Base-by-base conservation (phyloP, 257 asterid genomes). In the Fraxinus americana region DNA sequence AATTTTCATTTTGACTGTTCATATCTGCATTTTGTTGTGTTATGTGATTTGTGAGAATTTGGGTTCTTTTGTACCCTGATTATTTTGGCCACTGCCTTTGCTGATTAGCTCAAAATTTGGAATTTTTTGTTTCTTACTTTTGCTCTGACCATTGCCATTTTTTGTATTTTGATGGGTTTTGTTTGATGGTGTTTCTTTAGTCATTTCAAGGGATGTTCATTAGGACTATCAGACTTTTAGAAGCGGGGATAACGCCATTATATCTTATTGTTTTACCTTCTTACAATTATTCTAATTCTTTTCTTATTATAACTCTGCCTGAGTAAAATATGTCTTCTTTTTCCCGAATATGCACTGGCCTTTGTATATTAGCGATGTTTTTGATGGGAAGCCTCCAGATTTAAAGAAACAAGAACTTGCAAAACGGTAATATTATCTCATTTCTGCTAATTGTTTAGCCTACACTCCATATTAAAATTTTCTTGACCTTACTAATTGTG, bases 161-260 rank as follows among this genome's bases (percentile, higher is more conserved):
- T 27, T 38, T 65, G 71, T 67, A 72, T 34, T 8, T 79, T 50
- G 45, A 39, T 39, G 2, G 45, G 45, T 39, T 39, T 7, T 38
- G 11, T 39, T 9, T 39, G 32, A 63, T 68, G 71, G 27, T 85
- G 74, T 76, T 54, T 52, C 71, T 85, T 41, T 36, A 96, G 99
- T 86, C 98, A 96, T 87, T 85, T 93, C 96, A 90, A 79, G 99
- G 98, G 73, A 93, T 96, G 98, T 93, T 96, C 84, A 43, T 90
- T 0, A 85, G 99, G 87, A 96, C 99, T 19, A 96, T 93, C 82
- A 90, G 98, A 88, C 92, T 96, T 82, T 77, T 96, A 89, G 99
- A 93, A 87, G 98, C 99, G 83, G 99, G 99, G 85, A 93, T 96
- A 68, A 96, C 92, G 87, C 98, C 99, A 68, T 95, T 88, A 97